Percentiles rank a stretch among this genome's conserved stretches.
phyloP scores from a whole-genome alignment of 1,139 yeast species.

The Entelexis sorbosivorans region DNA sequence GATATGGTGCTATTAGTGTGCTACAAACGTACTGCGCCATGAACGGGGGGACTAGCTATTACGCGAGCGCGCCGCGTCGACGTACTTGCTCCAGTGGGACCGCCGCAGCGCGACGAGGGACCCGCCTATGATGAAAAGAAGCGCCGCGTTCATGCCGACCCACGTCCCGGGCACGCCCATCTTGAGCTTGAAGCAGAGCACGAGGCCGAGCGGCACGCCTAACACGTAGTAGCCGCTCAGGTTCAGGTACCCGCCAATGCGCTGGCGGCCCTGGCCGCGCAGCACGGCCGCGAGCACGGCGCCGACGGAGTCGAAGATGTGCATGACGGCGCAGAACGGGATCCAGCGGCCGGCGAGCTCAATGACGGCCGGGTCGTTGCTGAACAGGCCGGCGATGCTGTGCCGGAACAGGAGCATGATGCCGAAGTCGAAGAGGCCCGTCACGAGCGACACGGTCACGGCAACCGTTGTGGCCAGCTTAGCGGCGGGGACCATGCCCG shows the following conservation, averaged over 20 bases:
- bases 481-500: slow-evolving; percentile 53
- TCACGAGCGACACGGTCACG: slow-evolving; percentile 42
- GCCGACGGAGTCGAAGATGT: slow-evolving; percentile 68
- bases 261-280: slow-evolving; percentile 81
- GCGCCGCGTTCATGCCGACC: slow-evolving; percentile 77
- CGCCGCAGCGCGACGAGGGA: slow-evolving; percentile 34
- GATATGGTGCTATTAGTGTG: not conserved
- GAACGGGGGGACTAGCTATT: not conserved
- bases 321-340: slow-evolving; percentile 64
- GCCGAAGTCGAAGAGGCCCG: slow-evolving; percentile 48
- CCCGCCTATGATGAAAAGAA: slow-evolving; percentile 53
- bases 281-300: slow-evolving; percentile 75
- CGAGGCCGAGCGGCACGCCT: slow-evolving; percentile 63
- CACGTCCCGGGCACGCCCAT: slow-evolving; percentile 63
- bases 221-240: slow-evolving; percentile 59
- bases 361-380: slow-evolving; percentile 57
- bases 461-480: slow-evolving; percentile 56
- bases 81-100: slow-evolving; percentile 41
- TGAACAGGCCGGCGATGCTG: slow-evolving; percentile 55
- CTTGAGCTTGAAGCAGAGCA: slow-evolving; percentile 47
- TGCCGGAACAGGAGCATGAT: slow-evolving; percentile 43
- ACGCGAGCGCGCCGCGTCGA: slow-evolving; percentile 10
- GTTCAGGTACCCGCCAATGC: slow-evolving; percentile 70
- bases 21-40: no score
- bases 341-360: slow-evolving; percentile 41